These are phyloP conservation scores for Cenchrus fungigraminus DNA, from an alignment of 176 grass and related monocot species.

Conservation along the genomic window DNA sequence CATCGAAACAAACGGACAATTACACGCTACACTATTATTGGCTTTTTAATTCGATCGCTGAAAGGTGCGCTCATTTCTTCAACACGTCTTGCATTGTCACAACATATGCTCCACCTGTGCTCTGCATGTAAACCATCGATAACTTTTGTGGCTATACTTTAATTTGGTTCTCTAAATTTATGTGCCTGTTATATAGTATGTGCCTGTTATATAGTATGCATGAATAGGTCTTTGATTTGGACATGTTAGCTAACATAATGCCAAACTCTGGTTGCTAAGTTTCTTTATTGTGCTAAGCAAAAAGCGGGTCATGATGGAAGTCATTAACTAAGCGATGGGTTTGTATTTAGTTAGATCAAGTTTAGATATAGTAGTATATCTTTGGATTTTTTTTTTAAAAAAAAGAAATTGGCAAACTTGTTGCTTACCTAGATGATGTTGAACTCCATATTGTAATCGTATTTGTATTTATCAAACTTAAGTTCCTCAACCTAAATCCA, in stretches of 20 bases:
- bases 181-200: too few relatives aligned
- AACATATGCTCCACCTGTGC: neutral
- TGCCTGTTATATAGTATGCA: too few relatives aligned
- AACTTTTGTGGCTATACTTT: neutral
- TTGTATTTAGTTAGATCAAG: neutral
- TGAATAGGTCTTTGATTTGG: too few relatives aligned
- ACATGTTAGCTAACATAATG: too few relatives aligned
- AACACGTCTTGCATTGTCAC: neutral
- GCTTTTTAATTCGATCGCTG: neutral
- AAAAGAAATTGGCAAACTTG: too few relatives aligned
- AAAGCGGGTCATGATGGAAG: neutral
- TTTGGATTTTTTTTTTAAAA: too few relatives aligned
- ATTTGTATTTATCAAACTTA: too few relatives aligned
- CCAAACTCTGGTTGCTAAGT: neutral
- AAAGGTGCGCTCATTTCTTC: neutral
- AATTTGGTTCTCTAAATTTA: too few relatives aligned
- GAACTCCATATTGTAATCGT: too few relatives aligned
- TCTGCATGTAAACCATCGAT: neutral
- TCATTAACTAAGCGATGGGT: too few relatives aligned
- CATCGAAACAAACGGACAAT: neutral
- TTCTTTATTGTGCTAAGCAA: neutral
- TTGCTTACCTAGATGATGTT: too few relatives aligned
- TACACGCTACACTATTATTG: neutral
- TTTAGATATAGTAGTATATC: neutral
- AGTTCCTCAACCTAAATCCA: too few relatives aligned